Evolutionary conservation across 129 eudicot genomes (phyloP).

Genomic region (Kitagawia praeruptora): DNA sequence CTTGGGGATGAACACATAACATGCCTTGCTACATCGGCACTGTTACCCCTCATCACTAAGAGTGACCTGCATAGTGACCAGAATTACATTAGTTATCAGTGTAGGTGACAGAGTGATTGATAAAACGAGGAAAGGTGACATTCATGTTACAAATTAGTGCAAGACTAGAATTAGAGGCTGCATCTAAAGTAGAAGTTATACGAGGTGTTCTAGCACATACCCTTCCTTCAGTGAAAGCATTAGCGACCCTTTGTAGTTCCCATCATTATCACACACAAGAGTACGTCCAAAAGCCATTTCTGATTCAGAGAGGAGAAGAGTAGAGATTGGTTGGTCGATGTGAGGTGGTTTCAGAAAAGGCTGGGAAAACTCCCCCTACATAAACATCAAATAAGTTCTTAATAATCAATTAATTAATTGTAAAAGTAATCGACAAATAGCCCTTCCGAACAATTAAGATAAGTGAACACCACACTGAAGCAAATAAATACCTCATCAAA

Average conservation of each 20-base stretch:
- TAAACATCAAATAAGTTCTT: not conserved
- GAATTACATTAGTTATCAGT: not conserved
- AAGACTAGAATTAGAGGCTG: not conserved
- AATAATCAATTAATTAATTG: not conserved
- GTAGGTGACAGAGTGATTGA: not conserved
- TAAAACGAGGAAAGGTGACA: not conserved
- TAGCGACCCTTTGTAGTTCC: constrained; percentile 88
- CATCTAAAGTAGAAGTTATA: not conserved
- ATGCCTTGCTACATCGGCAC: constrained; percentile 83
- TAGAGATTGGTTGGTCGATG: constrained; percentile 83
- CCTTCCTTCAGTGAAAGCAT: constrained; percentile 82
- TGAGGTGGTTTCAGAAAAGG: constrained; percentile 98
- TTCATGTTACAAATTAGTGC: not conserved
- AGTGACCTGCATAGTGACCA: constrained; percentile 44
- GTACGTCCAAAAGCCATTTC: constrained; percentile 94
- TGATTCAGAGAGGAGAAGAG: constrained; percentile 78
- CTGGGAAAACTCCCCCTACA: constrained; percentile 88
- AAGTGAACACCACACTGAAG: not conserved
- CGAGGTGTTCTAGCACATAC: constrained; percentile 28
- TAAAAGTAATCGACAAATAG: not conserved
- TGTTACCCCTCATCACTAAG: constrained; percentile 82
- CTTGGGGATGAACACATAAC: constrained; percentile 78
- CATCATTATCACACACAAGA: constrained; percentile 69
- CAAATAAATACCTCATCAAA: constrained; percentile 65
- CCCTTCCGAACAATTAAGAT: not conserved